Evolutionary conservation across 495 filamentous ascomycete species (phyloP), one percentile per base, ranked within the genome.

Genomic region (Pyronema omphalodes): DNA sequence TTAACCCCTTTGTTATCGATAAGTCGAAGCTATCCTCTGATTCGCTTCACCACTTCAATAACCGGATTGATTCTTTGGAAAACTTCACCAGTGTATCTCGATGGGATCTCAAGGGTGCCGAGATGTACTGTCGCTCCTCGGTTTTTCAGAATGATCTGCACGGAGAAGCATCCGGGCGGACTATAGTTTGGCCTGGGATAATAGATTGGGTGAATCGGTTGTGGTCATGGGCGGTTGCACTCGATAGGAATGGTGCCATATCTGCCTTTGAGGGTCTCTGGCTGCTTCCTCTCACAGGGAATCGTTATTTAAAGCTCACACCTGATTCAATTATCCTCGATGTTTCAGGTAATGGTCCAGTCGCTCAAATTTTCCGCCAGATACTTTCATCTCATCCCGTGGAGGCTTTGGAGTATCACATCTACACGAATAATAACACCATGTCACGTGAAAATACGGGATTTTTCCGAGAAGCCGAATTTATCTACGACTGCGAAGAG

Each of bases 241-340:
- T n/a, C 8, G 36, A 39, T 23, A 3, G 12, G 37, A 15, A 14
- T 1, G 18, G 23, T 1, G 44, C 55, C 55, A 45, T 51, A 3
- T 58, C 52, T 8, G n/a, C 40, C 7, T 41, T 63, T 18, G 37
- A 54, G 17, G 52, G 37, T n/a, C 29, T 69, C 17, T 69, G 67
- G 67, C 55, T 69, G 7, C 44, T 69, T 29, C 67, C 67, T 6
- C 48, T 61, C 3, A 57, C 43, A 11, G 62, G 57, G 35, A 46
- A 60, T 23, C 48, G 41, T 15, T 55, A 64, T 50, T 61, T 60
- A 18, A 68, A 58, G 48, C 40, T 68, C 18, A 59, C 47, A 37
- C 57, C 18, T 14, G 37, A 14, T 11, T 14, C 18, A 29, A 14
- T 7, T 37, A 55, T 57, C 6, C 53, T 63, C 9, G 51, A 63